Base-by-base conservation (phyloP, 73 alveolate species). In the Paramecium bursaria region DNA sequence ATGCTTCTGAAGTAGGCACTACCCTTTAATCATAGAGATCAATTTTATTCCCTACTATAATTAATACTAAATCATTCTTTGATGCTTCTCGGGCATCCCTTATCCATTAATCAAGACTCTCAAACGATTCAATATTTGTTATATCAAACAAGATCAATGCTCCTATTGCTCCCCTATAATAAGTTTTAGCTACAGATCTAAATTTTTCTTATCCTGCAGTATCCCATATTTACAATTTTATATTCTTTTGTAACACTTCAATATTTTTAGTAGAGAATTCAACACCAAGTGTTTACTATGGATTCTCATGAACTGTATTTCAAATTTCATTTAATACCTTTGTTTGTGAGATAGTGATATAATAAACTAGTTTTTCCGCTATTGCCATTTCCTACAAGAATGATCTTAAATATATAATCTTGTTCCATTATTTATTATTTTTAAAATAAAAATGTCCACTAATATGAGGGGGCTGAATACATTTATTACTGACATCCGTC, bases 401-500 rank as follows among this genome's bases (percentile, higher is more conserved):
- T 57, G 49, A 57, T 29, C 31, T 57, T 57, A 29, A 57, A 57
- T 0, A 57, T 44, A 57, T 57, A 57, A 57, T 57, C 76, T n/a
- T n/a, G n/a, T n/a, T n/a, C n/a, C n/a, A n/a, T n/a, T n/a, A n/a
- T n/a, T n/a, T n/a, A n/a, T n/a, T n/a, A n/a, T n/a, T n/a, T n/a
- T n/a, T n/a, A n/a, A n/a, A n/a, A n/a, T n/a, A n/a, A n/a, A 10
- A 31, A 67, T 67, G 82, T 35, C 55, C 26, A 67, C 82, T 6
- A 67, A 49, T 46, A 97, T 97, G 95, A 75, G 96, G 85, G 99
- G 99, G 6, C 94, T 97, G 88, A 91, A 97, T 49, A 85, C 94
- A 74, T 97, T 96, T 88, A 95, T 97, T n/a, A 95, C 97, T 50
- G 99, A 97, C 86, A 95, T 97, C 19, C 79, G 99, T 47, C 94